A percentile compares a stretch with the other conserved stretches of the same genome.
phyloP scores from a whole-genome alignment of 352 stramenopile genomes.

The Phytophthora vignae region DNA sequence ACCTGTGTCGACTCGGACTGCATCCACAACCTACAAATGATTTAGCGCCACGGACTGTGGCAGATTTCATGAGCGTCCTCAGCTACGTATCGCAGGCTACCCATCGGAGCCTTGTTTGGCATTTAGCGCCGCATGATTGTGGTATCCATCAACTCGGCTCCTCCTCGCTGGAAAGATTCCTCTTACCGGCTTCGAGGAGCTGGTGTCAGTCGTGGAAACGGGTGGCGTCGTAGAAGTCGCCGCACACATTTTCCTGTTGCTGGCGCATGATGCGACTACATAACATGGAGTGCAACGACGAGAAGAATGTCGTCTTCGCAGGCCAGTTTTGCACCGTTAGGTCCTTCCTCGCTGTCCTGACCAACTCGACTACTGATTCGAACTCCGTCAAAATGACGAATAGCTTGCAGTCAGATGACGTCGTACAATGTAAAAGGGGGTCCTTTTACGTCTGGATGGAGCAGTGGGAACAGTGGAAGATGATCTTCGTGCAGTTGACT shows the following conservation, averaged over 20 bases:
- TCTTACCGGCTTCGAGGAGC: background rate
- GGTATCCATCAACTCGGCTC: slow-evolving; percentile 22
- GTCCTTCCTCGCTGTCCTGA: no score
- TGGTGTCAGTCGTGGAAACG: background rate
- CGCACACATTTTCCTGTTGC: background rate
- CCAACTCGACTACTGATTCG: no score
- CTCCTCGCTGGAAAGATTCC: background rate
- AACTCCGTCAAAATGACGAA: no score
- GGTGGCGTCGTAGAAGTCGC: background rate
- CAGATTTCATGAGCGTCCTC: slow-evolving; percentile 38
- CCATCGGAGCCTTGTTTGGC: slow-evolving; percentile 37
- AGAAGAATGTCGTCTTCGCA: no score
- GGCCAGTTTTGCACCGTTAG: no score
- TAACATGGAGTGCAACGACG: no score
- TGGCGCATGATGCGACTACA: background rate
- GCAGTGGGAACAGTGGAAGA: no score
- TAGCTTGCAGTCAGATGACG: no score
- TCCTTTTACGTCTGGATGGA: no score
- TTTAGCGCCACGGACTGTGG: slow-evolving; percentile 28
- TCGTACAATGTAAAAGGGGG: no score
- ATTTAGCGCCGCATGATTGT: slow-evolving; percentile 39
- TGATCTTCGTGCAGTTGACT: no score
- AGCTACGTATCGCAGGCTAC: slow-evolving; percentile 30
- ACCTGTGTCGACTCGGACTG: slow-evolving; percentile 40
- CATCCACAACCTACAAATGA: slow-evolving; percentile 17